phyloP scores from a whole-genome alignment of 169 alveolate species.

The Cryptosporidium tyzzeri region DNA sequence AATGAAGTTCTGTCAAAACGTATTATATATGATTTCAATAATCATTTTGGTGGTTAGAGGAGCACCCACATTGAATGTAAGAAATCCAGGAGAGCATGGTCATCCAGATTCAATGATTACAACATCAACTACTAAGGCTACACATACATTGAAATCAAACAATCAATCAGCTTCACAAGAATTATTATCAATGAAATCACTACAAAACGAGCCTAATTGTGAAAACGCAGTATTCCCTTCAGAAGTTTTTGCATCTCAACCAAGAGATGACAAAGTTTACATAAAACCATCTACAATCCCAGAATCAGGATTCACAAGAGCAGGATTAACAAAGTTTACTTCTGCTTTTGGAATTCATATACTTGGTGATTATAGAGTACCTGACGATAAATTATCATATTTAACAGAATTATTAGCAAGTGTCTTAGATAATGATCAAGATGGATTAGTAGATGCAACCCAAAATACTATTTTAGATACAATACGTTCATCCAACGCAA shows the following conservation, averaged over 20 bases:
- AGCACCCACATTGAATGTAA: slow-evolving; percentile 48
- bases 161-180: slow-evolving; percentile 6
- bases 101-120: slow-evolving; percentile 12
- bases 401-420: slow-evolving; percentile 67
- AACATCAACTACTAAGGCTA: slow-evolving; percentile 20
- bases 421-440: slow-evolving; percentile 74
- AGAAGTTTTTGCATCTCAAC: slow-evolving; percentile 36
- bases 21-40: neutral
- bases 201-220: slow-evolving; percentile 25
- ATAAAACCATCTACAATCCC: slow-evolving; percentile 63
- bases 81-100: slow-evolving; percentile 21
- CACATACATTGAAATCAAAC: neutral
- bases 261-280: slow-evolving; percentile 51
- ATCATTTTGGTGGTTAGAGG: slow-evolving; percentile 32
- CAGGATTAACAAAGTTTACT: slow-evolving; percentile 66
- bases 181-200: neutral
- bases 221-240: slow-evolving; percentile 52
- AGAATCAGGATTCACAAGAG: slow-evolving; percentile 69
- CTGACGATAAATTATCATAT: slow-evolving; percentile 61
- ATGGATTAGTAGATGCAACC: slow-evolving; percentile 72
- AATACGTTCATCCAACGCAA: slow-evolving; percentile 55
- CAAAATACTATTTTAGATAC: slow-evolving; percentile 72
- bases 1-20: slow-evolving; percentile 42
- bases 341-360: slow-evolving; percentile 65
- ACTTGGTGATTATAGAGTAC: slow-evolving; percentile 43